Evolutionary conservation across 768 basidiomycete species (phyloP).

Genomic region (Hygrophorus russula): DNA sequence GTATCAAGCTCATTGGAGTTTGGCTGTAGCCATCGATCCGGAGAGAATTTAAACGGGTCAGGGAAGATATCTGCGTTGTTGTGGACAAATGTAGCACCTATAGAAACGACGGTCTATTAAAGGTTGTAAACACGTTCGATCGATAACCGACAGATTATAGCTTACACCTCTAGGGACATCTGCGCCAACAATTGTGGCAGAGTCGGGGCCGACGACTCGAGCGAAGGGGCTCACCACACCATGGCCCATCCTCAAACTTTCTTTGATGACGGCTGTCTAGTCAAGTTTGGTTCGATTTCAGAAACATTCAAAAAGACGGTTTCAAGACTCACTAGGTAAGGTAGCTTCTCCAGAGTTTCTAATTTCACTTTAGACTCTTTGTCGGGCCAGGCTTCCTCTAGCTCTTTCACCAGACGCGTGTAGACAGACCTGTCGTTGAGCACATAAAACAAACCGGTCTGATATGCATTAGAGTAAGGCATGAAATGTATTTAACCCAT

Average conservation of each 20-base stretch:
- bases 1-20: conserved; percentile 20
- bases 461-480: conserved; percentile 19
- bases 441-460: conserved; percentile 24
- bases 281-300: conserved; percentile 1
- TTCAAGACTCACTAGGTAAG: conserved; percentile 30
- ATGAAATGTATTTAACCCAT: background rate
- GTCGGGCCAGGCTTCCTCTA: conserved; percentile 31
- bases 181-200: conserved; percentile 22
- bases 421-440: conserved; percentile 20
- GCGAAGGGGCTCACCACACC: conserved; percentile 31
- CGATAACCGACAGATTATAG: background rate
- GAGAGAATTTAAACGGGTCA: conserved; percentile 25
- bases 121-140: background rate
- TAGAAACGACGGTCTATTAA: conserved; percentile 28
- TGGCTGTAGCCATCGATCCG: conserved; percentile 31
- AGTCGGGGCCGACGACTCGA: conserved; percentile 26
- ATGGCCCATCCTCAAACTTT: conserved; percentile 31
- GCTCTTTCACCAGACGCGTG: conserved; percentile 18
- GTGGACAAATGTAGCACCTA: conserved; percentile 27
- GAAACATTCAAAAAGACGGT: background rate
- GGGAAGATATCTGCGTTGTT: conserved; percentile 24
- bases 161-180: conserved; percentile 28
- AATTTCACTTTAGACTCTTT: conserved; percentile 16
- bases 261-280: conserved; percentile 38
- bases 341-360: conserved; percentile 31